Conservation (phyloP, 202 grass and related monocot species). For the Carex arenaria region DNA sequence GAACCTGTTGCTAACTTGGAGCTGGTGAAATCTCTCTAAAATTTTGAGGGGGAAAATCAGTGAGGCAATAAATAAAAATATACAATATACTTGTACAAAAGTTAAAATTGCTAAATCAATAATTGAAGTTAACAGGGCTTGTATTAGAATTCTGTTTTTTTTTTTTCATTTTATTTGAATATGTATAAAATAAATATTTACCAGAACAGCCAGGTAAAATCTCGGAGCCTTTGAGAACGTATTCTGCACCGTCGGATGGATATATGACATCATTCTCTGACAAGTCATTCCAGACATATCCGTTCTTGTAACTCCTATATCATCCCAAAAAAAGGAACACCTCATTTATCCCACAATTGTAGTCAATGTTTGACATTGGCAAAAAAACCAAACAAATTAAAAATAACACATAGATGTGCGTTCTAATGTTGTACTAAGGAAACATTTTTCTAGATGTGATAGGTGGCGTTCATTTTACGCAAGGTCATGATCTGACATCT, state of each 20-base stretch:
- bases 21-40: slow-evolving; percentile 52
- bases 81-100: neutral
- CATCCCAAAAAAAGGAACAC: neutral
- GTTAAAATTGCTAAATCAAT: neutral
- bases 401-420: neutral
- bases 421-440: neutral
- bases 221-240: slow-evolving; percentile 99
- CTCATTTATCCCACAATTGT: neutral
- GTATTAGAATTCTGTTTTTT: neutral
- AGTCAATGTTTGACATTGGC: neutral
- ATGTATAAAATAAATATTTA: neutral
- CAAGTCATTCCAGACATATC: slow-evolving; percentile 98
- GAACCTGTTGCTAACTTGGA: slow-evolving; percentile 40
- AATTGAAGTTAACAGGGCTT: neutral
- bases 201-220: slow-evolving; percentile 76
- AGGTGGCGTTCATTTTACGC: neutral
- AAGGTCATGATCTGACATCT: neutral
- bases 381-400: neutral
- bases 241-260: slow-evolving; percentile 89
- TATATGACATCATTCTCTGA: slow-evolving; percentile 90
- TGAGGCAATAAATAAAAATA: neutral
- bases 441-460: slow-evolving; percentile 21
- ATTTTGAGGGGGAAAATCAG: neutral
- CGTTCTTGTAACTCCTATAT: slow-evolving; percentile 96
- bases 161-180: neutral